Conservation (phyloP, 768 basidiomycete species). For the Trametes meyenii region DNA sequence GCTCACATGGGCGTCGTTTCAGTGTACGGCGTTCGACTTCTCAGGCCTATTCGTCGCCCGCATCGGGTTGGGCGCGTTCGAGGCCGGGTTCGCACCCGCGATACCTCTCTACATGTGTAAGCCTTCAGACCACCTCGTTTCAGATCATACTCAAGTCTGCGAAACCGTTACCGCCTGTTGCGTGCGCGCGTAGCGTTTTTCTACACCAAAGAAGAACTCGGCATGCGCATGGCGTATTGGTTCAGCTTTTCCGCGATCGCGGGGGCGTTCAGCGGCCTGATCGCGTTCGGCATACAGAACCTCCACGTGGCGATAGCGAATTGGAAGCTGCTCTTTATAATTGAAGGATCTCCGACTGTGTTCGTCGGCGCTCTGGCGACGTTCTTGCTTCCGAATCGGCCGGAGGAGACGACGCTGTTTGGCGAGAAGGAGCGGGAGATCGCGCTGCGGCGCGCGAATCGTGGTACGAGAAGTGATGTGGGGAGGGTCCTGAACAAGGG, state of each 20-base stretch:
- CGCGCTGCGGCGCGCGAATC: constrained; percentile 67
- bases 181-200: constrained; percentile 67
- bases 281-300: constrained; percentile 80
- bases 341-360: constrained; percentile 75
- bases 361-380: constrained; percentile 59
- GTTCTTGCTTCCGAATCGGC: constrained; percentile 66
- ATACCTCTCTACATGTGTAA: constrained; percentile 80
- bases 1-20: not conserved
- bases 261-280: constrained; percentile 81
- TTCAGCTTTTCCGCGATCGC: constrained; percentile 85
- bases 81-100: constrained; percentile 76
- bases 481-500: constrained; percentile 69
- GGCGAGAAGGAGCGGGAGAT: constrained; percentile 54
- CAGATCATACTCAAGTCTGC: too few species aligned
- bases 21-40: constrained; percentile 67
- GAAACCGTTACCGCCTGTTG: too few species aligned
- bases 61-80: constrained; percentile 72
- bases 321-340: constrained; percentile 71
- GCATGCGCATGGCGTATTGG: constrained; percentile 77
- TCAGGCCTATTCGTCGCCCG: constrained; percentile 59
- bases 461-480: constrained; percentile 64
- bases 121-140: too few species aligned
- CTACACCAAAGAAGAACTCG: constrained; percentile 76
- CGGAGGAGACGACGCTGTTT: constrained; percentile 67
- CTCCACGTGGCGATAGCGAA: constrained; percentile 48